Evolutionary conservation across 2,329 filamentous ascomycete species (phyloP), one percentile per base, ranked within the genome.

Genomic region (Hypoxylon rubiginosum): DNA sequence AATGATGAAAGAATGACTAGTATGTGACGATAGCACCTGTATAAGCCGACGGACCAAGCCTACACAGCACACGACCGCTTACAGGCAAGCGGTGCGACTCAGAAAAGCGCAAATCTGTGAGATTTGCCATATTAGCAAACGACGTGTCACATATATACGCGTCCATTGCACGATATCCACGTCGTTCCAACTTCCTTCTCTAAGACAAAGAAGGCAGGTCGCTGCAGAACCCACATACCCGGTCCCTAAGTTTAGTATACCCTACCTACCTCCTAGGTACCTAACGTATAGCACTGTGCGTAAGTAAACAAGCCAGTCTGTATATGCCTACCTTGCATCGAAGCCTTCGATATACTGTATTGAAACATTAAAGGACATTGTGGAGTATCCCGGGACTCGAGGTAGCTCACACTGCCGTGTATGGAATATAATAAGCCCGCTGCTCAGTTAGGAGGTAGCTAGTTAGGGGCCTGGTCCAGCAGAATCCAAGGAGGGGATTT

Each of bases 131-230:
- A 60, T 57, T 54, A 46, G 21, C 32, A 60, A 63, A 63, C 66
- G 62, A 66, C 59, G 24, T 68, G 56, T 68, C 65, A 68, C 58
- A 65, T 64, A 36, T 6, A 36, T 63, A 54, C 55, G 55, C 55
- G 39, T 45, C 55, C 36, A 52, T 62, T 9, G 58, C 21, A 67
- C 39, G 45, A 68, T 62, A 26, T 46, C 26, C 36, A 60, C 52
- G 49, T 36, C 17, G 10, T 52, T 28, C n/a, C n/a, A n/a, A n/a
- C n/a, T n/a, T n/a, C 43, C 24, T 51, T 28, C 32, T n/a, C 46
- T n/a, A 21, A 53, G 51, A 59, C 30, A 39, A 39, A 45, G 28
- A 49, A 39, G 53, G 30, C 49, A 51, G 17, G 21, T 55, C 34
- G 56, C 30, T 36, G 41, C 26, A 28, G 24, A 56, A 41, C 39